phyloP scores from a whole-genome alignment of 305 asterid species.

The Fraxinus xanthoxyloides region DNA sequence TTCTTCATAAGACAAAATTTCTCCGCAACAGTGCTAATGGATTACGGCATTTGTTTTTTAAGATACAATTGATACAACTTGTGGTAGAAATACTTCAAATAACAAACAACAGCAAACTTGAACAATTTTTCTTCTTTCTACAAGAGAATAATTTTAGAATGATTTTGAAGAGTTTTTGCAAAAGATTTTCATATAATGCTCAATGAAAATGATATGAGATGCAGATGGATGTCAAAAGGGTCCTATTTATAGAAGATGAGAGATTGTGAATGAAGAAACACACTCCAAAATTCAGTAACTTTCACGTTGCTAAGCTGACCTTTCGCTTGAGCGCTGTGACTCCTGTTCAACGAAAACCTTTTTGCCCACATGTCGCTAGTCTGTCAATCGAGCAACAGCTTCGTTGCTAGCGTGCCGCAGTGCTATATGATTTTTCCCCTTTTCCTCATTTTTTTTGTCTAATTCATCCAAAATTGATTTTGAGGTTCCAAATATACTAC shows the following conservation, averaged over 20 bases:
- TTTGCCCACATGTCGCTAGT: background rate
- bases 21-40: background rate
- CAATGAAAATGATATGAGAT: background rate
- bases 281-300: too few species aligned
- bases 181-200: too few species aligned
- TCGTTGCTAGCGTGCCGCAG: background rate
- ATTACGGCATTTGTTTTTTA: background rate
- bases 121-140: background rate
- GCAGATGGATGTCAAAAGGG: background rate
- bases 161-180: background rate
- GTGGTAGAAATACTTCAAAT: background rate
- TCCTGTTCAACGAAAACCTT: background rate
- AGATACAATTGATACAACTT: too few species aligned
- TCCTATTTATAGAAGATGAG: background rate
- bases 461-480: background rate
- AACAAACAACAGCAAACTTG: background rate
- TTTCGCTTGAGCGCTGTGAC: background rate
- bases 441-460: too few species aligned
- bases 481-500: background rate
- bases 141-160: background rate
- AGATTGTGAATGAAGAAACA: too few species aligned
- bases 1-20: background rate
- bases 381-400: background rate
- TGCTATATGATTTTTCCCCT: background rate
- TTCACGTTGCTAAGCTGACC: background rate